phyloP scores from a whole-genome alignment of 1,284 basidiomycete species.

The Sanguinoderma infundibulare region DNA sequence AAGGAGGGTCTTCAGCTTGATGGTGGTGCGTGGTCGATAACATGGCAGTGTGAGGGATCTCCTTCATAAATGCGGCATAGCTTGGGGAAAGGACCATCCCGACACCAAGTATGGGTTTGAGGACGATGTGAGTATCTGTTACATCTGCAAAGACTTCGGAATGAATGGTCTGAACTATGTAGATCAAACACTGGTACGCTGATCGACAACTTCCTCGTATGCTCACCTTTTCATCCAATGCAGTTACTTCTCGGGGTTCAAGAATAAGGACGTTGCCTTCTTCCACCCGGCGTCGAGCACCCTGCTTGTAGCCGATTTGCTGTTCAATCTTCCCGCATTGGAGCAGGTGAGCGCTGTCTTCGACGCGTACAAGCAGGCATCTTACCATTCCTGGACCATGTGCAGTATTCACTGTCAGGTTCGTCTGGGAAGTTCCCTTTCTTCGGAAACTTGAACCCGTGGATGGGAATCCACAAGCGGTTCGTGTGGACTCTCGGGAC shows the following conservation, averaged over 20 bases:
- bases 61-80: conserved; percentile 19
- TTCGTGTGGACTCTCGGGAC: conserved; percentile 54
- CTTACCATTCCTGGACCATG: conserved; percentile 1
- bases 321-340: conserved; percentile 87
- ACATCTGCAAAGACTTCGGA: not conserved
- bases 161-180: not conserved
- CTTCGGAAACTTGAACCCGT: conserved; percentile 57
- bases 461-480: conserved; percentile 60
- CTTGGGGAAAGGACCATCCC: conserved; percentile 20
- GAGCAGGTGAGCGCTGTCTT: conserved; percentile 73
- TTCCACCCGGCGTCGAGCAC: conserved; percentile 81
- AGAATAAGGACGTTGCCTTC: conserved; percentile 90
- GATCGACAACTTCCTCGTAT: not conserved
- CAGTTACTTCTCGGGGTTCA: conserved; percentile 83
- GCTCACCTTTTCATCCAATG: not conserved
- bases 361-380: not conserved
- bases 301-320: conserved; percentile 85
- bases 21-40: conserved; percentile 50
- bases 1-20: conserved; percentile 50
- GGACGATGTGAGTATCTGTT: conserved; percentile 61
- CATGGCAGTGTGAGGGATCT: not conserved
- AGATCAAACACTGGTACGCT: conserved; percentile 62
- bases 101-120: conserved; percentile 79
- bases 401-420: conserved; percentile 57
- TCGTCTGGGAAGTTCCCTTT: conserved; percentile 52